Evolutionary conservation across 441 rosid genomes (phyloP).

Genomic region (Kokia cookei): DNA sequence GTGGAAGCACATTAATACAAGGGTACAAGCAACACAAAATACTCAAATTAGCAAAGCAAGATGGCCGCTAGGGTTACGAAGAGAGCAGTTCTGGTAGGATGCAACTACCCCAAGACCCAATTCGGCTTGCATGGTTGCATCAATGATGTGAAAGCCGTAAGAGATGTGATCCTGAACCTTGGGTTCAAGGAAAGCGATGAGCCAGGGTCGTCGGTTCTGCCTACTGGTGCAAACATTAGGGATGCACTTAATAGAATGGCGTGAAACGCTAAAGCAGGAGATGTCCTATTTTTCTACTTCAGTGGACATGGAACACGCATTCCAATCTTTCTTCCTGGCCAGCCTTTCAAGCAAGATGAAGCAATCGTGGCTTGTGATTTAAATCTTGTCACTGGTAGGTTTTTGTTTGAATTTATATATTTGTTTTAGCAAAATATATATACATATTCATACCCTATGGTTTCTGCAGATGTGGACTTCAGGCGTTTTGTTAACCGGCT

Average conservation of each 20-base stretch:
- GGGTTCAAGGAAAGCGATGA: slow-evolving; percentile 27
- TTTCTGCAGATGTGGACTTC: slow-evolving; percentile 36
- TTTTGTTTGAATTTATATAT: not conserved
- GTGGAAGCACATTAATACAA: not conserved
- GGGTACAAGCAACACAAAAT: not conserved
- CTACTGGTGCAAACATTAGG: slow-evolving; percentile 46
- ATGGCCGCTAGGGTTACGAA: not conserved
- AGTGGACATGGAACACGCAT: slow-evolving; percentile 60
- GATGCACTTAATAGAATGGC: slow-evolving; percentile 39
- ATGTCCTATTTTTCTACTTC: slow-evolving; percentile 47
- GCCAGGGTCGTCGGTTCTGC: slow-evolving; percentile 19
- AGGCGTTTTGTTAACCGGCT: slow-evolving; percentile 47
- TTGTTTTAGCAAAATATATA: not conserved
- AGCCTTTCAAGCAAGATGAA: slow-evolving; percentile 41
- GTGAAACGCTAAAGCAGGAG: slow-evolving; percentile 31
- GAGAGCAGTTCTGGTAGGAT: slow-evolving; percentile 47
- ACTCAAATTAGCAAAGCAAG: not conserved
- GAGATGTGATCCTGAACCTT: slow-evolving; percentile 20
- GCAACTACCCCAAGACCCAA: slow-evolving; percentile 47
- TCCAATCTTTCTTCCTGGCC: slow-evolving; percentile 30
- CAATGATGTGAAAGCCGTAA: slow-evolving; percentile 43
- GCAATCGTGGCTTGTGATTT: slow-evolving; percentile 59
- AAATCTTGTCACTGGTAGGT: slow-evolving; percentile 45
- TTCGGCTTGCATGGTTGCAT: slow-evolving; percentile 56
- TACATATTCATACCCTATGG: not conserved